Percentiles rank a stretch among this genome's conserved stretches.
Conservation (phyloP, 2,329 filamentous ascomycete species). For the Botryotinia narcissicola region DNA sequence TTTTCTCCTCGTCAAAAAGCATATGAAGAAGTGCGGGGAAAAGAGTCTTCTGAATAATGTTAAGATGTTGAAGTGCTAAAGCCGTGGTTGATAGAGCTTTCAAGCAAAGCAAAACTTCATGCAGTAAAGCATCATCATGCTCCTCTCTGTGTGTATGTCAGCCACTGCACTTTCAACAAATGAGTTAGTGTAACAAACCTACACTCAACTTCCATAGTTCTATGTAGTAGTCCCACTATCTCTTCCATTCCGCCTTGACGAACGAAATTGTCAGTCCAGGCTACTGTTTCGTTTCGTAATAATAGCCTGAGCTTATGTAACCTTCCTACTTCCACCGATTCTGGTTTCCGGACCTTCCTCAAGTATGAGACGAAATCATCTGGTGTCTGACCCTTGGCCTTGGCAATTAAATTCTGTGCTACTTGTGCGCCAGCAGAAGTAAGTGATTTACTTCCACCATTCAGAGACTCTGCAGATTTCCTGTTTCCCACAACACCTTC, state of each 20-base stretch:
- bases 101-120: constrained; percentile 87
- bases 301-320: constrained; percentile 88
- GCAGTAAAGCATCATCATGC: constrained; percentile 88
- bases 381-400: constrained; percentile 71
- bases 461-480: constrained; percentile 70
- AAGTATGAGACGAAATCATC: constrained; percentile 85
- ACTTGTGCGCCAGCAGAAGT: constrained; percentile 55
- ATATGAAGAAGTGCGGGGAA: constrained; percentile 85
- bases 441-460: constrained; percentile 55
- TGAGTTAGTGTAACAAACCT: constrained; percentile 56
- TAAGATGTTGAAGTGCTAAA: constrained; percentile 76
- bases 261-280: constrained; percentile 93
- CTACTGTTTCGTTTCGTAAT: constrained; percentile 89
- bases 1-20: constrained; percentile 97
- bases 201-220: constrained; percentile 97
- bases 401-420: constrained; percentile 59
- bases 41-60: constrained; percentile 73
- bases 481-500: constrained; percentile 63
- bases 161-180: constrained; percentile 42
- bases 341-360: constrained; percentile 74
- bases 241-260: constrained; percentile 88
- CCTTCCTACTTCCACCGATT: constrained; percentile 87
- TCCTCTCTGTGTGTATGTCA: constrained; percentile 65
- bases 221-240: constrained; percentile 78
- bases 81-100: constrained; percentile 94